A percentile compares a stretch with the other conserved stretches of the same genome.
Conservation (phyloP, 2,329 filamentous ascomycete genomes). For the Zasmidium angulare region DNA sequence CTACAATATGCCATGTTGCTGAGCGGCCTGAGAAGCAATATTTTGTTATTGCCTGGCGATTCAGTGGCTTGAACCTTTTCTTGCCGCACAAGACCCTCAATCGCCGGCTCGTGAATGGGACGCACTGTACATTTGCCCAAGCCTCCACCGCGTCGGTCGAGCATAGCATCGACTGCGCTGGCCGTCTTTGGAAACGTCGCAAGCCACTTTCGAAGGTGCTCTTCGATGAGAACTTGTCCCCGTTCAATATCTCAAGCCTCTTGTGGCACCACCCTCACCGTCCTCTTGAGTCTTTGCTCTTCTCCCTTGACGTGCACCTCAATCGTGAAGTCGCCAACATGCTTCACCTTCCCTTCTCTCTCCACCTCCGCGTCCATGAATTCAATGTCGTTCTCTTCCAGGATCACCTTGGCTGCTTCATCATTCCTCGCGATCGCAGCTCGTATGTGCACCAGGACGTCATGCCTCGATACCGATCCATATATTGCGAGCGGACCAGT, state of each 20-base stretch:
- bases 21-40: background rate
- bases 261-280: conserved; percentile 43
- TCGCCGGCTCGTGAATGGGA: too few relatives aligned
- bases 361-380: conserved; percentile 45
- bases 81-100: background rate
- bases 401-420: conserved; percentile 51
- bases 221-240: background rate
- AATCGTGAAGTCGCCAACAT: conserved; percentile 53
- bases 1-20: background rate
- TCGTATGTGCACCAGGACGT: conserved; percentile 52
- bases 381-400: conserved; percentile 51
- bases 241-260: conserved; percentile 15
- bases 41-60: background rate
- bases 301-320: conserved; percentile 53
- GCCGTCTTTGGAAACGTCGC: background rate
- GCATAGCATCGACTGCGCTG: too few relatives aligned
- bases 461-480: conserved; percentile 55
- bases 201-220: background rate
- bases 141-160: too few relatives aligned
- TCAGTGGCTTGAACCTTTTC: background rate
- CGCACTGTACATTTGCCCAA: too few relatives aligned
- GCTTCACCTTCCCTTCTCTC: conserved; percentile 47
- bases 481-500: conserved; percentile 42
- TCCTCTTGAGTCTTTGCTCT: conserved; percentile 42
- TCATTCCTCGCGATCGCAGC: conserved; percentile 51